Evolutionary conservation across 164 flowering plant species (phyloP).

Genomic region (Akebia trifoliata): DNA sequence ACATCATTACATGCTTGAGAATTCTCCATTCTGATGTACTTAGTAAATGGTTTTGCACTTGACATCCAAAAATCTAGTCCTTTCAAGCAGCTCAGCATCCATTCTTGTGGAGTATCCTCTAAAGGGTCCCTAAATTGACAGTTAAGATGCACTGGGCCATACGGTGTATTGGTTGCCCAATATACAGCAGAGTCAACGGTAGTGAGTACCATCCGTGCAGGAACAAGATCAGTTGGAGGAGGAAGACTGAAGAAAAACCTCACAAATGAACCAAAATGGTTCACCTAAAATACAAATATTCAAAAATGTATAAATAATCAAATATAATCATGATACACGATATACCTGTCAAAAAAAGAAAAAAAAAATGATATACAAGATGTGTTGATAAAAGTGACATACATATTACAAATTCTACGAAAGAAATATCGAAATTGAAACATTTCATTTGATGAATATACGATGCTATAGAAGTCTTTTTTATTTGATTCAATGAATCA

Average conservation of each 20-base stretch:
- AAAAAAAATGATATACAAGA: neutral
- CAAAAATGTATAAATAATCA: neutral
- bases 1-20: slow-evolving; percentile 20
- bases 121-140: slow-evolving; percentile 89
- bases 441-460: too few species aligned
- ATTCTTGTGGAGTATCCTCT: slow-evolving; percentile 47
- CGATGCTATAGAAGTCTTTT: too few species aligned
- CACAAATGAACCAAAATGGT: slow-evolving; percentile 81
- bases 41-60: slow-evolving; percentile 61
- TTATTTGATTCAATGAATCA: too few species aligned
- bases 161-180: slow-evolving; percentile 59
- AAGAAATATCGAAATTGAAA: too few species aligned
- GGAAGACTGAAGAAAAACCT: slow-evolving; percentile 83
- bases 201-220: slow-evolving; percentile 81
- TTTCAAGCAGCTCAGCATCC: slow-evolving; percentile 55
- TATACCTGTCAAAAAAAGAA: neutral
- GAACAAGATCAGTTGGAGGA: slow-evolving; percentile 69
- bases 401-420: too few species aligned
- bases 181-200: slow-evolving; percentile 84
- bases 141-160: slow-evolving; percentile 89
- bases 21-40: slow-evolving; percentile 41
- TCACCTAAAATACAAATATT: slow-evolving; percentile 42
- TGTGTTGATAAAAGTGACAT: too few species aligned
- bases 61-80: slow-evolving; percentile 72
- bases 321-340: neutral